phyloP scores from a whole-genome alignment of 75 land plant species.

The Pinus albicaulis region DNA sequence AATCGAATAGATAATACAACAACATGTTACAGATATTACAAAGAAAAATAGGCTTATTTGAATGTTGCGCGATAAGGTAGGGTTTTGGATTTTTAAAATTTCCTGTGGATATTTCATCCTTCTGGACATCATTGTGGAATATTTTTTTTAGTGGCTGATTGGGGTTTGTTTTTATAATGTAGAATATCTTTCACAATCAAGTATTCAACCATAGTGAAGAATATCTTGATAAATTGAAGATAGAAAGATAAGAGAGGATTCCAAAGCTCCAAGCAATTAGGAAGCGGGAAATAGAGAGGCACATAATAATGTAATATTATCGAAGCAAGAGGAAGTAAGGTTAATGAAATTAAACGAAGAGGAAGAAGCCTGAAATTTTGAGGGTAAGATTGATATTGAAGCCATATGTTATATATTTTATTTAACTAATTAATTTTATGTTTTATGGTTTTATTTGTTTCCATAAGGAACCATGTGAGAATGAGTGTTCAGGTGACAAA shows the following conservation, averaged over 20 bases:
- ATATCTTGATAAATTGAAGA: conserved; percentile 47
- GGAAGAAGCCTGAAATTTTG: conserved; percentile 80
- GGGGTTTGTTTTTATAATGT: background rate
- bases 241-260: conserved; percentile 61
- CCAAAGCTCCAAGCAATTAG: conserved; percentile 28
- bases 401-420: background rate
- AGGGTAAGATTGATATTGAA: conserved; percentile 45
- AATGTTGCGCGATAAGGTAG: conserved; percentile 79
- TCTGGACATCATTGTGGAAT: background rate
- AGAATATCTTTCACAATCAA: conserved; percentile 61
- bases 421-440: background rate
- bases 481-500: background rate
- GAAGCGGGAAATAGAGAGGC: conserved; percentile 46
- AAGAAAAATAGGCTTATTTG: conserved; percentile 75
- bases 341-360: conserved; percentile 65
- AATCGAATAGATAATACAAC: conserved; percentile 70
- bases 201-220: conserved; percentile 51
- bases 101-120: background rate
- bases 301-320: conserved; percentile 61
- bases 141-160: background rate
- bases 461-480: background rate
- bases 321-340: conserved; percentile 68
- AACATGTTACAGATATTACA: conserved; percentile 70
- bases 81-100: background rate
- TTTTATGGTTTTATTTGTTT: background rate